A percentile compares a stretch with the other conserved stretches of the same genome.
These are phyloP conservation scores for Penicillium tannophilum DNA, from an alignment of 495 filamentous ascomycete species.

Conservation along the genomic window DNA sequence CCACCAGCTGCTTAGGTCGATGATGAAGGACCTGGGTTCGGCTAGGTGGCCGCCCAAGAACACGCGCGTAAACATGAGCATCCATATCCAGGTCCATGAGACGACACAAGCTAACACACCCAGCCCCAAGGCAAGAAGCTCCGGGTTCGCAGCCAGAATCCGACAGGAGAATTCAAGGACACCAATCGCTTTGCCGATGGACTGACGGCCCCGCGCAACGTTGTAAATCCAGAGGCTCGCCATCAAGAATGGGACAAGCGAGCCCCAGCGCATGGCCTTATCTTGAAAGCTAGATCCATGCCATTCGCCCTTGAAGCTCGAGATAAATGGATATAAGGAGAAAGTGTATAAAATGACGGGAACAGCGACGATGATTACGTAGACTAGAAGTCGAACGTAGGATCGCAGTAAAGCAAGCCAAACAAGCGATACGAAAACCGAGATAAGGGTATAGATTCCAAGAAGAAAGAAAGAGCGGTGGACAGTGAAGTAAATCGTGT, in stretches of 20 bases:
- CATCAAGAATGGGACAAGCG: conserved; percentile 72
- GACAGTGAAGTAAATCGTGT: conserved; percentile 91
- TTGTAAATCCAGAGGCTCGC: conserved; percentile 80
- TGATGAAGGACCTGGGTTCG: conserved; percentile 65
- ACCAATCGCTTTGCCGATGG: conserved; percentile 74
- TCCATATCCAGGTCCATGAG: conserved; percentile 92
- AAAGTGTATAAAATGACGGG: conserved; percentile 85
- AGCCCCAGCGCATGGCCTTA: conserved; percentile 83
- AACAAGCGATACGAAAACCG: conserved; percentile 79
- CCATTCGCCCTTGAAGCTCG: conserved; percentile 76
- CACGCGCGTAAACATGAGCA: conserved; percentile 93
- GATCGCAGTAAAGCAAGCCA: conserved; percentile 89
- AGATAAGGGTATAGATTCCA: conserved; percentile 86
- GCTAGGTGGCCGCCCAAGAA: conserved; percentile 85
- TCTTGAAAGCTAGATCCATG: conserved; percentile 78
- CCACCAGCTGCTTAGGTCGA: conserved; percentile 88
- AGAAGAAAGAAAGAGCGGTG: conserved; percentile 86
- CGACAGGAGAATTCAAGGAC: conserved; percentile 90
- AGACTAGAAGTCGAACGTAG: conserved; percentile 79
- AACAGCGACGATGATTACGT: conserved; percentile 76
- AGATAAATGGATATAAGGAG: conserved; percentile 86
- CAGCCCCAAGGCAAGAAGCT: conserved; percentile 80
- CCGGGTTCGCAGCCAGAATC: conserved; percentile 83
- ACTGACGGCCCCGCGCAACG: conserved; percentile 74
- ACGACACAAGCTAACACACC: conserved; percentile 74